Percentiles rank a stretch among this genome's conserved stretches.
These are phyloP conservation scores for Dictyostelium citrinum DNA, from an alignment of 78 protist genomes.

Conservation along the genomic window DNA sequence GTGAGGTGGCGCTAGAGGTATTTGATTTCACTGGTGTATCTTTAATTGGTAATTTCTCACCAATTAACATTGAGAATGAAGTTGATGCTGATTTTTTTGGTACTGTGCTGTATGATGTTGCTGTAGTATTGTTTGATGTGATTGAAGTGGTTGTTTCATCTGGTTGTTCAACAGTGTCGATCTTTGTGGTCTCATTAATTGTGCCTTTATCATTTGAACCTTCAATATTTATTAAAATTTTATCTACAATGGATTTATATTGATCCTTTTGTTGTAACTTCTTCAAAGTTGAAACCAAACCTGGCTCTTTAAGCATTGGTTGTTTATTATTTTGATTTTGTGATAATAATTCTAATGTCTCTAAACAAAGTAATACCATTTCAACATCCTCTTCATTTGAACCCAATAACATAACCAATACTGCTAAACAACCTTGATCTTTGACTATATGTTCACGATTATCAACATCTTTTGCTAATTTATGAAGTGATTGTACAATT, in stretches of 20 bases:
- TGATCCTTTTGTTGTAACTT: background rate
- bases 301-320: conserved; percentile 31
- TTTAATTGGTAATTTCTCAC: conserved; percentile 40
- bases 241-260: background rate
- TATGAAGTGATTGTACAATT: conserved; percentile 46
- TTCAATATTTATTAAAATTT: background rate
- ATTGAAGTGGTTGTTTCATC: too few species aligned
- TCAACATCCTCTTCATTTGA: background rate
- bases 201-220: background rate
- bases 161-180: background rate
- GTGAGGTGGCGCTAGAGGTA: background rate
- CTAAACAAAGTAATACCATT: background rate
- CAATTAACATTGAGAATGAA: conserved; percentile 58
- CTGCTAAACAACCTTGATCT: conserved; percentile 78
- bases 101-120: background rate
- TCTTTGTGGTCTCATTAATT: background rate
- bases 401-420: conserved; percentile 30
- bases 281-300: conserved; percentile 3
- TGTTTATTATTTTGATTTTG: conserved; percentile 5
- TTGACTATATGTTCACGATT: conserved; percentile 42
- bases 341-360: conserved; percentile 35
- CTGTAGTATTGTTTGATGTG: background rate
- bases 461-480: conserved; percentile 34
- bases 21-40: background rate
- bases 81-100: background rate